Evolutionary conservation across 768 basidiomycete genomes (phyloP).

Genomic region (Coprinopsis strossmayeri): DNA sequence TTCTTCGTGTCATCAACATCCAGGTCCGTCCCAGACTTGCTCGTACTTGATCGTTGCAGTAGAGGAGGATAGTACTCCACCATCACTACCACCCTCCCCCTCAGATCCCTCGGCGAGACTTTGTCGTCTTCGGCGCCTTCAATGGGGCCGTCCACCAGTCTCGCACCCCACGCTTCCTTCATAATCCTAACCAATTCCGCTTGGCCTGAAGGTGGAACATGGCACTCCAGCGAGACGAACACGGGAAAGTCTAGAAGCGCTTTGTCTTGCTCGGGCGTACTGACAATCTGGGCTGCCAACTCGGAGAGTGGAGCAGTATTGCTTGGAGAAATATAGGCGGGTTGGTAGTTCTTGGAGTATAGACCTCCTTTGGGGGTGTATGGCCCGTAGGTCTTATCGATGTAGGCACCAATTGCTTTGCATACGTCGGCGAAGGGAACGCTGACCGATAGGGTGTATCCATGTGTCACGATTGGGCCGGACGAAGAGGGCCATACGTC

Average conservation of each 20-base stretch:
- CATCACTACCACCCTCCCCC: slow-evolving; percentile 54
- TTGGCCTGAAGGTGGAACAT: slow-evolving; percentile 46
- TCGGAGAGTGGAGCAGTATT: neutral
- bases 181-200: slow-evolving; percentile 47
- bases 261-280: neutral
- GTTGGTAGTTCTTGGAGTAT: slow-evolving; percentile 3
- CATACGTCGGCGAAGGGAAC: slow-evolving; percentile 49
- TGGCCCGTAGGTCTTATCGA: slow-evolving; percentile 26
- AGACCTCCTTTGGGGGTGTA: neutral
- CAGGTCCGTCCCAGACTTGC: no score
- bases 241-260: slow-evolving; percentile 29
- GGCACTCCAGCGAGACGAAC: slow-evolving; percentile 56
- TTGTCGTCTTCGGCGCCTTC: slow-evolving; percentile 29
- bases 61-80: slow-evolving; percentile 49
- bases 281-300: neutral
- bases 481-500: slow-evolving; percentile 57
- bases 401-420: slow-evolving; percentile 38
- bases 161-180: slow-evolving; percentile 44
- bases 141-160: slow-evolving; percentile 36
- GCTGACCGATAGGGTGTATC: slow-evolving; percentile 48
- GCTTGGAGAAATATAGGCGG: neutral
- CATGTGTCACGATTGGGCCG: slow-evolving; percentile 55
- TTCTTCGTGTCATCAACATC: slow-evolving; percentile 3
- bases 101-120: slow-evolving; percentile 40
- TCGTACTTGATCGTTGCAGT: slow-evolving; percentile 15